These are phyloP conservation scores for Carex cristatella DNA, from an alignment of 176 grass and related monocot genomes.

Conservation along the genomic window DNA sequence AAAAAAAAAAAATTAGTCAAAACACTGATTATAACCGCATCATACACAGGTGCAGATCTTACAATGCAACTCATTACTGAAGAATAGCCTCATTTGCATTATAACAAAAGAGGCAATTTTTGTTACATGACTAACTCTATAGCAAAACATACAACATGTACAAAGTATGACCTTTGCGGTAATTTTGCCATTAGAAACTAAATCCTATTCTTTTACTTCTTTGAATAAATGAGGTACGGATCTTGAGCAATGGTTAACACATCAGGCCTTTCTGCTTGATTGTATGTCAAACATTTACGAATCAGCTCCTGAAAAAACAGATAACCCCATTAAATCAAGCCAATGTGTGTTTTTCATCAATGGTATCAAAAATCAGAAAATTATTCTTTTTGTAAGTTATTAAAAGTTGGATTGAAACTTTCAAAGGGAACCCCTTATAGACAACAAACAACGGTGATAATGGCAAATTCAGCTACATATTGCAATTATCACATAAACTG, in stretches of 20 bases:
- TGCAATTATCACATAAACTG: neutral
- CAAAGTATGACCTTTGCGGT: constrained; percentile 35
- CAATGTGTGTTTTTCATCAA: constrained; percentile 11
- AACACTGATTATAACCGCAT: neutral
- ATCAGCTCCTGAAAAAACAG: constrained; percentile 66
- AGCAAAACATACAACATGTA: constrained; percentile 73
- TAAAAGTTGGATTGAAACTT: neutral
- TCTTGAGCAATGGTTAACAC: constrained; percentile 91
- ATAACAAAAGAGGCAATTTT: constrained; percentile 32
- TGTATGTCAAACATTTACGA: constrained; percentile 88
- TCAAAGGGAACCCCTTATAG: neutral
- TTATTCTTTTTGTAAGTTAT: neutral
- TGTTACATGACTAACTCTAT: constrained; percentile 15
- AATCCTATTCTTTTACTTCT: constrained; percentile 50
- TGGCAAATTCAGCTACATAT: neutral
- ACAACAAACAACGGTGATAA: neutral
- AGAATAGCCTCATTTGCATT: constrained; percentile 16
- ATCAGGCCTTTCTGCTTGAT: constrained; percentile 91
- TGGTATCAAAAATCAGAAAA: neutral
- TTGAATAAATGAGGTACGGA: constrained; percentile 86
- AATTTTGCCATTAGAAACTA: constrained; percentile 32
- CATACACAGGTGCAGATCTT: neutral
- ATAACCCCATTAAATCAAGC: constrained; percentile 18
- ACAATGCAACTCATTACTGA: neutral
- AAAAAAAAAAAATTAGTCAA: neutral